Conservation (phyloP, 257 asterid genomes). For the Petrea volubilis region DNA sequence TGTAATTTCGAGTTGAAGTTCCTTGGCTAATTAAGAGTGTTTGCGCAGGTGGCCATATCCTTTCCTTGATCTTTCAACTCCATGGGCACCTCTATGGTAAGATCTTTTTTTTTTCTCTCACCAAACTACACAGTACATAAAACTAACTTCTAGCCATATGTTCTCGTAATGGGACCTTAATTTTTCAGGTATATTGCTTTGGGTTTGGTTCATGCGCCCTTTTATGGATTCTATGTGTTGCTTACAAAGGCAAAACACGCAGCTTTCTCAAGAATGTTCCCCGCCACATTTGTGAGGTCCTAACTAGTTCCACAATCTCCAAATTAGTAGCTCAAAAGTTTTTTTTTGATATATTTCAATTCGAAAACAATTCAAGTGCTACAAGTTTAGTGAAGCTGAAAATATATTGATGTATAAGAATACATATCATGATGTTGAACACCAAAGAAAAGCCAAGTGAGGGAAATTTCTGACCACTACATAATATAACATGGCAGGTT, state of each 20-base stretch:
- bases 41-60: conserved; percentile 96
- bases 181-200: conserved; percentile 69
- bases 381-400: neutral
- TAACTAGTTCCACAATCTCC: conserved; percentile 20
- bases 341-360: neutral
- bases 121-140: neutral
- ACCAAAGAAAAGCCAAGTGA: neutral
- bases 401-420: neutral
- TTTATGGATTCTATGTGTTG: conserved; percentile 61
- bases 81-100: conserved; percentile 87
- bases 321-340: neutral
- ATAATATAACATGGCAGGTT: conserved; percentile 35
- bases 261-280: conserved; percentile 52
- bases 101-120: neutral
- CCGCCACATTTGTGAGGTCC: conserved; percentile 56
- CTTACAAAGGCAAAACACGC: conserved; percentile 56
- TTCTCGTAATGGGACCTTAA: neutral
- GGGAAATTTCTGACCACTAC: conserved; percentile 3
- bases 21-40: neutral
- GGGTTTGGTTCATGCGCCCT: conserved; percentile 72
- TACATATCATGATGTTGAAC: neutral
- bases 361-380: neutral
- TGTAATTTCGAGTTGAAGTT: neutral
- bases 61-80: conserved; percentile 77
- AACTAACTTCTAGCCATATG: neutral